Evolutionary conservation across 768 basidiomycete genomes (phyloP).

Genomic region (Lentinula edodes): DNA sequence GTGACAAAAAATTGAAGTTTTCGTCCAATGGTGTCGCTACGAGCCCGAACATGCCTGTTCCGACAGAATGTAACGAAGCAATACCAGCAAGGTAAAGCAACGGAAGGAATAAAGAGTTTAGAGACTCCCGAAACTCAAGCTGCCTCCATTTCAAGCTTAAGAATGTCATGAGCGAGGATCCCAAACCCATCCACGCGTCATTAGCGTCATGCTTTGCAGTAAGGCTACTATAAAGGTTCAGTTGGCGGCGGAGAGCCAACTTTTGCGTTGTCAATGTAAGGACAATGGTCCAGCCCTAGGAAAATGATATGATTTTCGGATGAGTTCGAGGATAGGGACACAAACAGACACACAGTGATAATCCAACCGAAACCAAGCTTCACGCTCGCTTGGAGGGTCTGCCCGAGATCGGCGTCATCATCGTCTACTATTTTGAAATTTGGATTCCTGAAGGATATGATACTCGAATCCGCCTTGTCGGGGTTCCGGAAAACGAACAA

Average conservation of each 20-base stretch:
- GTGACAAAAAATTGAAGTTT: neutral
- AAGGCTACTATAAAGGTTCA: neutral
- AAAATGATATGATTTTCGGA: neutral
- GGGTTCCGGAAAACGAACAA: neutral
- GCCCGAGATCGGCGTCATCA: neutral
- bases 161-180: neutral
- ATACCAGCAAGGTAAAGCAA: neutral
- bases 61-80: neutral
- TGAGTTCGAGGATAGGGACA: neutral
- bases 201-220: slow-evolving; percentile 4
- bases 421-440: neutral
- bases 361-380: neutral
- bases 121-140: neutral
- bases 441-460: neutral
- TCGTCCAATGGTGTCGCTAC: neutral
- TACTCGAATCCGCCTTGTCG: neutral
- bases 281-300: neutral
- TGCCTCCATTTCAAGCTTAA: neutral
- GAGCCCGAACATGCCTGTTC: neutral
- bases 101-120: neutral
- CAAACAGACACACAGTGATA: neutral
- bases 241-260: slow-evolving; percentile 3
- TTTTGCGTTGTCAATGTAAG: neutral
- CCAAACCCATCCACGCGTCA: slow-evolving; percentile 2
- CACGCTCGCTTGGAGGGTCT: neutral